These are phyloP conservation scores for Aspergillus steynii DNA, from an alignment of 495 filamentous ascomycete species.

Conservation along the genomic window DNA sequence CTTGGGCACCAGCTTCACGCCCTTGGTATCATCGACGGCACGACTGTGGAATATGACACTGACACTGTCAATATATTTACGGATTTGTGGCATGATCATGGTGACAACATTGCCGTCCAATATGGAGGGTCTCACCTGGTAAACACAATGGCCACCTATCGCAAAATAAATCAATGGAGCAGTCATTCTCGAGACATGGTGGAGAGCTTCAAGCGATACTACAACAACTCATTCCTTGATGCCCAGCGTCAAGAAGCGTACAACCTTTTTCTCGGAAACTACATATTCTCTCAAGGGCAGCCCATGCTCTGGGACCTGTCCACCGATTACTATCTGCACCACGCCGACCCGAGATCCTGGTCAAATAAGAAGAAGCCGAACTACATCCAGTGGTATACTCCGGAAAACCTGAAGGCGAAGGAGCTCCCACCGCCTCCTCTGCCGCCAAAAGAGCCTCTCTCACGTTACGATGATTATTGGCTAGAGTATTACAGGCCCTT, in stretches of 20 bases:
- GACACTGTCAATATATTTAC: slow-evolving; percentile 95
- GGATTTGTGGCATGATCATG: slow-evolving; percentile 94
- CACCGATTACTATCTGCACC: slow-evolving; percentile 96
- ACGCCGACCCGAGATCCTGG: slow-evolving; percentile 76
- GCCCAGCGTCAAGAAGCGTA: slow-evolving; percentile 96
- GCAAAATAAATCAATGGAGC: slow-evolving; percentile 98
- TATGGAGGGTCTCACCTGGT: slow-evolving; percentile 97
- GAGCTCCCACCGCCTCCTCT: slow-evolving; percentile 55
- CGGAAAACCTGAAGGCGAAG: slow-evolving; percentile 64
- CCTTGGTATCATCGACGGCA: slow-evolving; percentile 79
- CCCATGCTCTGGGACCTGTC: slow-evolving; percentile 97
- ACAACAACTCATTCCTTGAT: slow-evolving; percentile 98
- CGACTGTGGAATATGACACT: slow-evolving; percentile 85
- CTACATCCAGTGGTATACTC: slow-evolving; percentile 87
- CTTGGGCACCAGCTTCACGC: slow-evolving; percentile 92
- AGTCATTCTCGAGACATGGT: slow-evolving; percentile 98
- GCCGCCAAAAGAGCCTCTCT: slow-evolving; percentile 55
- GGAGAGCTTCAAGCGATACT: slow-evolving; percentile 98
- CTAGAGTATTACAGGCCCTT: slow-evolving; percentile 94
- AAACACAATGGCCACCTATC: slow-evolving; percentile 98
- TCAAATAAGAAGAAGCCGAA: slow-evolving; percentile 62
- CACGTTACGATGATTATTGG: slow-evolving; percentile 92
- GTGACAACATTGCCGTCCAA: slow-evolving; percentile 95
- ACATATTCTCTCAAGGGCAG: slow-evolving; percentile 85
- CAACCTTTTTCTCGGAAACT: slow-evolving; percentile 96